These are phyloP conservation scores for Lachnellula suecica DNA, from an alignment of 2,329 filamentous ascomycete species.

Conservation along the genomic window DNA sequence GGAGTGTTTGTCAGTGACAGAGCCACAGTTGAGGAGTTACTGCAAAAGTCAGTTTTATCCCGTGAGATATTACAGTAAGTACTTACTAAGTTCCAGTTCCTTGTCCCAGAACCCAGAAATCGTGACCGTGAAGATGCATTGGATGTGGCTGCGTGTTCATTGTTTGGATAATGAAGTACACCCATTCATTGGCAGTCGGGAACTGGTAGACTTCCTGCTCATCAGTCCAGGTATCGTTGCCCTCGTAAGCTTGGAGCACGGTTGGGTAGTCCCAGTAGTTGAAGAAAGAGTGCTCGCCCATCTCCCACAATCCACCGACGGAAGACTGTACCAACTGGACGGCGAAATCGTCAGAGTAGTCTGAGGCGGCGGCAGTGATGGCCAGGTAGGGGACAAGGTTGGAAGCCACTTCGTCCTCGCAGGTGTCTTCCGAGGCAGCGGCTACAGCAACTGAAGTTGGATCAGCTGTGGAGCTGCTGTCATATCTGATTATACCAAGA, in stretches of 20 bases:
- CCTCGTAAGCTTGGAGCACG: constrained; percentile 29
- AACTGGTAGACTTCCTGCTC: constrained; percentile 8
- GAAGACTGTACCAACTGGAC: constrained; percentile 9
- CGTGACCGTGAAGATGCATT: constrained; percentile 48
- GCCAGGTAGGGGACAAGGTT: constrained; percentile 22
- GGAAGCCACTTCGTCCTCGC: constrained; percentile 22
- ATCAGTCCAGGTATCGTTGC: constrained; percentile 14
- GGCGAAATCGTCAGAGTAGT: constrained; percentile 21
- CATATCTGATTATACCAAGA: constrained; percentile 46
- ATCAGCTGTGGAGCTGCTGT: constrained; percentile 41
- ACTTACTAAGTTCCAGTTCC: constrained; percentile 37
- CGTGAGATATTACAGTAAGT: too few species aligned
- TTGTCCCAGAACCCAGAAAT: constrained; percentile 45
- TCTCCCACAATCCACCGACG: constrained; percentile 47
- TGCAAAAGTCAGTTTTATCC: constrained; percentile 36
- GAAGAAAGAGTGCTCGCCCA: constrained; percentile 44
- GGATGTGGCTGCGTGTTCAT: constrained; percentile 9
- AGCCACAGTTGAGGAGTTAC: constrained; percentile 26
- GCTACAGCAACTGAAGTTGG: constrained; percentile 19
- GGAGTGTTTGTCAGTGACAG: constrained; percentile 41
- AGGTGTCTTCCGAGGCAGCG: constrained; percentile 21
- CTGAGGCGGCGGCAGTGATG: constrained; percentile 14
- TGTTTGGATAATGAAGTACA: constrained; percentile 17
- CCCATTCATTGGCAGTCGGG: constrained; percentile 17
- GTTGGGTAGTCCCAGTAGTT: constrained; percentile 47